Conservation (phyloP, 345 rosid species). For the Ailanthus altissimus region DNA sequence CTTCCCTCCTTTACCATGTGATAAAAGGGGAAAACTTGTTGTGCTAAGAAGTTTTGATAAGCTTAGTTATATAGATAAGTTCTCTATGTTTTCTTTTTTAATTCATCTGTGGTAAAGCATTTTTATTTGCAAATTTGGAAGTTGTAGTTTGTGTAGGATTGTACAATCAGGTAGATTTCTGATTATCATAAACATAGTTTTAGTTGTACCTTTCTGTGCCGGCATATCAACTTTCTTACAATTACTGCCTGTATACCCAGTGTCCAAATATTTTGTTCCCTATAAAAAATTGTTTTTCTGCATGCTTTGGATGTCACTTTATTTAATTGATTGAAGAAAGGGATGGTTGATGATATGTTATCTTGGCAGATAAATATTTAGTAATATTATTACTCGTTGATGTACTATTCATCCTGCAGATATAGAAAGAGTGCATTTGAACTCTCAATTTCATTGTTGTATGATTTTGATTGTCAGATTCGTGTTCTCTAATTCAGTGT, state of each 20-base stretch:
- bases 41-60: not conserved
- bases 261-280: not conserved
- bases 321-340: not conserved
- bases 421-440: not conserved
- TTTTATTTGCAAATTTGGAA: not conserved
- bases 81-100: not conserved
- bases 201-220: not conserved
- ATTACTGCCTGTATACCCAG: not conserved
- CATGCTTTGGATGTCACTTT: constrained; percentile 10
- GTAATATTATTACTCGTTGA: not conserved
- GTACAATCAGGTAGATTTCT: not conserved
- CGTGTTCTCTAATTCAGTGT: constrained; percentile 17
- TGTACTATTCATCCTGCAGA: not conserved
- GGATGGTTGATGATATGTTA: not conserved
- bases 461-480: not conserved
- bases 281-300: constrained; percentile 1
- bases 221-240: not conserved
- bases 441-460: not conserved
- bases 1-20: no score
- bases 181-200: not conserved
- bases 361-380: not conserved
- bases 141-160: not conserved
- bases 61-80: not conserved
- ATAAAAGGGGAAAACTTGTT: no score
- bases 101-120: not conserved